Percentiles rank a stretch among this genome's conserved stretches.
Evolutionary conservation across 768 basidiomycete genomes (phyloP).

Genomic region (Amanita phalloides): DNA sequence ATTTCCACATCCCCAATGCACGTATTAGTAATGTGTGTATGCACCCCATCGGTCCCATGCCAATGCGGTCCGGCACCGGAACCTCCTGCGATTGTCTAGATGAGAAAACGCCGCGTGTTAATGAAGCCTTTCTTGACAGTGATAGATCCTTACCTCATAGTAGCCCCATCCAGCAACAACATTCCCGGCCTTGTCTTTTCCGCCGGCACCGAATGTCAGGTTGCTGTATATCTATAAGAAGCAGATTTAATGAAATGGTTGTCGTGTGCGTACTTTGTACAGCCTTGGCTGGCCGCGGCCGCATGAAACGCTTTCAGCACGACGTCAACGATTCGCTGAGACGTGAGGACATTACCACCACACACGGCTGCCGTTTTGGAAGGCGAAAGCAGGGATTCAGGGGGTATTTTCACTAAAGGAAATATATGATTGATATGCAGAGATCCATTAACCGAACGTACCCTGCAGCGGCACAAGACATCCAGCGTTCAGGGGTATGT

Average conservation of each 20-base stretch:
- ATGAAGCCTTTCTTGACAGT: slow-evolving; percentile 1
- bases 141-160: slow-evolving; percentile 45
- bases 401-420: slow-evolving; percentile 60
- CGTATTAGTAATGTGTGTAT: slow-evolving; percentile 90
- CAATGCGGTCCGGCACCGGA: slow-evolving; percentile 83
- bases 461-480: slow-evolving; percentile 82
- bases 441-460: slow-evolving; percentile 19
- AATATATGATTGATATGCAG: background rate
- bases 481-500: slow-evolving; percentile 91
- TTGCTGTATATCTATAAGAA: slow-evolving; percentile 36
- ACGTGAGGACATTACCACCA: slow-evolving; percentile 86
- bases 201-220: slow-evolving; percentile 80
- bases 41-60: slow-evolving; percentile 91
- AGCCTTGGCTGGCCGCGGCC: slow-evolving; percentile 87
- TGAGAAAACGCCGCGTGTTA: slow-evolving; percentile 5
- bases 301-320: slow-evolving; percentile 89
- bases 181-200: slow-evolving; percentile 74
- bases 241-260: background rate
- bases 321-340: slow-evolving; percentile 90
- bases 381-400: slow-evolving; percentile 70
- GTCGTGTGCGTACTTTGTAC: slow-evolving; percentile 60
- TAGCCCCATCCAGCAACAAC: slow-evolving; percentile 83
- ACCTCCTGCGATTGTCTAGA: slow-evolving; percentile 86
- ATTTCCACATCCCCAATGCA: slow-evolving; percentile 92
- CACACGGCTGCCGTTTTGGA: slow-evolving; percentile 85